A percentile compares a stretch with the other conserved stretches of the same genome.
Evolutionary conservation across 306 rosid species (phyloP).

Genomic region (Quercus gilva): DNA sequence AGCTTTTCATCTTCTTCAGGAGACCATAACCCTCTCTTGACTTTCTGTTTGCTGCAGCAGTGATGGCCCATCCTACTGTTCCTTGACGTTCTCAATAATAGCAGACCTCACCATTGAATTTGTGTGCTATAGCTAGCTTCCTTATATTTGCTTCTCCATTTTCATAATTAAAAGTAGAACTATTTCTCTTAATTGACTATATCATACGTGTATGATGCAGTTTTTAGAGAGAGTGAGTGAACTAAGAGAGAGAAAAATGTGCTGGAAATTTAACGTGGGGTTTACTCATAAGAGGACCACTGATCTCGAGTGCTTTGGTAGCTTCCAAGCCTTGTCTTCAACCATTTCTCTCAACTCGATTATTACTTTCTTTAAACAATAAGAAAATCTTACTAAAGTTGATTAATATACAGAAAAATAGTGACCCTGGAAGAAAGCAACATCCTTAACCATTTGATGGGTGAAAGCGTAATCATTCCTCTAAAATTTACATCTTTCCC

Average conservation of each 20-base stretch:
- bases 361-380: slow-evolving; percentile 1
- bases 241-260: neutral
- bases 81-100: neutral
- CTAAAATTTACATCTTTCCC: no score
- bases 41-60: slow-evolving; percentile 80
- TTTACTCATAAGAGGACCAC: slow-evolving; percentile 20
- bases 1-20: slow-evolving; percentile 96
- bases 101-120: neutral
- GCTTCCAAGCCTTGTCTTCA: slow-evolving; percentile 3
- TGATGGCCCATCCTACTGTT: slow-evolving; percentile 48
- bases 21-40: slow-evolving; percentile 90
- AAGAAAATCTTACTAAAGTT: neutral
- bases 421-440: neutral
- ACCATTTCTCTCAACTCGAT: slow-evolving; percentile 7
- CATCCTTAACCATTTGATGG: neutral
- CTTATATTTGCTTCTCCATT: slow-evolving; percentile 14
- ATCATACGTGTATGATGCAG: neutral
- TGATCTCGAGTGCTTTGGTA: slow-evolving; percentile 9
- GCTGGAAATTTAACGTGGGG: slow-evolving; percentile 23
- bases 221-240: neutral
- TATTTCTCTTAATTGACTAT: neutral
- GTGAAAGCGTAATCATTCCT: neutral
- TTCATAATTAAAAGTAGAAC: neutral
- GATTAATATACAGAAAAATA: neutral
- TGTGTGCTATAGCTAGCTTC: neutral